These are phyloP conservation scores for Pleurotus sapidus DNA, from an alignment of 768 basidiomycete genomes.

Conservation along the genomic window DNA sequence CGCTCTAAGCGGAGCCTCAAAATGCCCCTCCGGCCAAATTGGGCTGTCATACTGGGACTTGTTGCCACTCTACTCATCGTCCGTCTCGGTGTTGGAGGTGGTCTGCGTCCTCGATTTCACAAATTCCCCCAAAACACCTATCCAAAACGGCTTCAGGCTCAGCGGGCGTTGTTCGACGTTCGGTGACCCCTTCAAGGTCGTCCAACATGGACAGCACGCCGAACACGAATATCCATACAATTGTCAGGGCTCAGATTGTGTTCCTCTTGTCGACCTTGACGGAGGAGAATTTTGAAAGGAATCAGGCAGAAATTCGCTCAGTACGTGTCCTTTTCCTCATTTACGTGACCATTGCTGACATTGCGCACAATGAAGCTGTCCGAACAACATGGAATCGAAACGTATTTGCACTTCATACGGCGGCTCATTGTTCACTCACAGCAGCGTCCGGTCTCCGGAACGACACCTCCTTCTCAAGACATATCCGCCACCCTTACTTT, in stretches of 20 bases:
- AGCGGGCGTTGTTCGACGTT: constrained; percentile 68
- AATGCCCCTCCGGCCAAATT: constrained; percentile 15
- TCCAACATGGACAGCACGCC: constrained; percentile 86
- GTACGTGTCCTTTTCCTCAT: constrained; percentile 46
- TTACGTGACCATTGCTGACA: background rate
- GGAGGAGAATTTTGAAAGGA: constrained; percentile 95
- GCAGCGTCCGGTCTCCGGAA: constrained; percentile 57
- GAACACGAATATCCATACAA: constrained; percentile 85
- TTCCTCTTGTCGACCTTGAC: constrained; percentile 95
- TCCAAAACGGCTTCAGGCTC: constrained; percentile 72
- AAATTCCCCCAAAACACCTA: constrained; percentile 36
- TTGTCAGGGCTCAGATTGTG: constrained; percentile 96
- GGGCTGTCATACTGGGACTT: constrained; percentile 19
- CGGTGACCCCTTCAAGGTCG: constrained; percentile 77
- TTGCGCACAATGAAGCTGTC: constrained; percentile 62
- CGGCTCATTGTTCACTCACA: constrained; percentile 90
- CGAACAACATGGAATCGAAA: constrained; percentile 95
- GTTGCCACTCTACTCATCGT: constrained; percentile 38
- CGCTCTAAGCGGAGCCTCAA: constrained; percentile 30
- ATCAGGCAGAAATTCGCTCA: constrained; percentile 91
- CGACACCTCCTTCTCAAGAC: constrained; percentile 65
- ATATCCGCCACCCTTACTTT: constrained; percentile 78
- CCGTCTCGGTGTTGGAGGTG: constrained; percentile 41
- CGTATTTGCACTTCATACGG: constrained; percentile 96
- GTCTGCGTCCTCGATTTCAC: constrained; percentile 33